A percentile compares a stretch with the other conserved stretches of the same genome.
phyloP scores from a whole-genome alignment of 352 stramenopile genomes.

The Phytophthora agathidicida region DNA sequence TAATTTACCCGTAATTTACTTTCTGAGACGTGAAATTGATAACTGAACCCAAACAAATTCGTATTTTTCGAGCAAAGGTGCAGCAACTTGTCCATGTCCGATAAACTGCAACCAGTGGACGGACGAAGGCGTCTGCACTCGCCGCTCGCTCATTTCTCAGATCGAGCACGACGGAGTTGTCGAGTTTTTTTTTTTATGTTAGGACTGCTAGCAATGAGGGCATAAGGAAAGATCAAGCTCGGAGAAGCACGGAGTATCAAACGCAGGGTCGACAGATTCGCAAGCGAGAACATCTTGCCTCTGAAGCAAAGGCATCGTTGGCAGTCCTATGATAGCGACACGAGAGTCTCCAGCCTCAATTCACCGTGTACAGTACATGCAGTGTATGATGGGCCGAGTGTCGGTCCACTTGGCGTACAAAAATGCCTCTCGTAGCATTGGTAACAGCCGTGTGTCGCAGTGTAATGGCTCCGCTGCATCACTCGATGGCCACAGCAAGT shows the following conservation, averaged over 20 bases:
- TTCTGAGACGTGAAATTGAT: too few species aligned
- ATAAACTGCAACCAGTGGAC: constrained; percentile 6
- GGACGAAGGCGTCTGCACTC: not conserved
- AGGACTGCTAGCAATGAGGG: too few species aligned
- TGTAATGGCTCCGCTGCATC: not conserved
- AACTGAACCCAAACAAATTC: constrained; percentile 13
- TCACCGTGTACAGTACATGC: too few species aligned
- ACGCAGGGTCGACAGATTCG: not conserved
- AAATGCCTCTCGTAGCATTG: constrained; percentile 5
- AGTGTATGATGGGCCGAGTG: not conserved
- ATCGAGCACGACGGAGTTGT: constrained; percentile 6
- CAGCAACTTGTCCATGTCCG: not conserved
- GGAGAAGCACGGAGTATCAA: not conserved
- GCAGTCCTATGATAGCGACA: too few species aligned
- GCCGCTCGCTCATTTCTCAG: constrained; percentile 13
- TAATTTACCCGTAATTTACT: constrained; percentile 15
- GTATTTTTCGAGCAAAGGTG: not conserved
- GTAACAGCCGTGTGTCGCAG: constrained; percentile 17
- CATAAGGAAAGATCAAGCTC: too few species aligned
- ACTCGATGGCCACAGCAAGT: too few species aligned
- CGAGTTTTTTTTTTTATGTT: not conserved
- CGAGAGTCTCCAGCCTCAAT: not conserved
- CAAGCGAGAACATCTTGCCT: not conserved
- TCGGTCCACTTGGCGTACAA: constrained; percentile 21
- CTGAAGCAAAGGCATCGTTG: too few species aligned